Conservation (phyloP, 2,329 filamentous ascomycete species). For the Fonsecaea multimorphosa region DNA sequence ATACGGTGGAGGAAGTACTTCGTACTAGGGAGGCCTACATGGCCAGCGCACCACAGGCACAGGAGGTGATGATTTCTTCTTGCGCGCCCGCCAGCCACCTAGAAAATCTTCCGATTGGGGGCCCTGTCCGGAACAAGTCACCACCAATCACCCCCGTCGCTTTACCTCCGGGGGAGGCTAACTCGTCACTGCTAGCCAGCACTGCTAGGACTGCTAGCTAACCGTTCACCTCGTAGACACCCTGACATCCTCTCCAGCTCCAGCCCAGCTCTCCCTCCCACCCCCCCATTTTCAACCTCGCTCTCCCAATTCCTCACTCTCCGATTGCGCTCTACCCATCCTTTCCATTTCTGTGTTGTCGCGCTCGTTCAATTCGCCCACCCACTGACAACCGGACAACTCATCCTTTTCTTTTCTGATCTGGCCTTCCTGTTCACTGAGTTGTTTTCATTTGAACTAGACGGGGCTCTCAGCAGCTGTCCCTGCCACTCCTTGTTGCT, state of each 20-base stretch:
- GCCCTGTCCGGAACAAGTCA: not conserved
- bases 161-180: not conserved
- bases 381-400: conserved; percentile 22
- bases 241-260: not conserved
- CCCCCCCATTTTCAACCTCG: not conserved
- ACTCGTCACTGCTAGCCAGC: no score
- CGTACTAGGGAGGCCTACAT: no score
- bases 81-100: not conserved
- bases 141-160: not conserved
- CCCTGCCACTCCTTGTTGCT: not conserved
- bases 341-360: conserved; percentile 26
- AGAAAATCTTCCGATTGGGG: conserved; percentile 10
- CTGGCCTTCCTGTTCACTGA: not conserved
- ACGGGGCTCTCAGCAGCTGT: not conserved
- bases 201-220: not conserved
- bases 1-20: not conserved
- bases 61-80: not conserved
- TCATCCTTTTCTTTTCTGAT: conserved; percentile 19
- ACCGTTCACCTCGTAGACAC: not conserved
- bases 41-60: not conserved
- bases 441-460: conserved; percentile 1
- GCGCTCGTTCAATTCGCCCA: conserved; percentile 20
- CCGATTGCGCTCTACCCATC: conserved; percentile 23
- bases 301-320: conserved; percentile 16
- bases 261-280: conserved; percentile 6